A percentile compares a stretch with the other conserved stretches of the same genome.
Evolutionary conservation across 176 grass and related monocot genomes (phyloP).

Genomic region (Ensete glaucum): DNA sequence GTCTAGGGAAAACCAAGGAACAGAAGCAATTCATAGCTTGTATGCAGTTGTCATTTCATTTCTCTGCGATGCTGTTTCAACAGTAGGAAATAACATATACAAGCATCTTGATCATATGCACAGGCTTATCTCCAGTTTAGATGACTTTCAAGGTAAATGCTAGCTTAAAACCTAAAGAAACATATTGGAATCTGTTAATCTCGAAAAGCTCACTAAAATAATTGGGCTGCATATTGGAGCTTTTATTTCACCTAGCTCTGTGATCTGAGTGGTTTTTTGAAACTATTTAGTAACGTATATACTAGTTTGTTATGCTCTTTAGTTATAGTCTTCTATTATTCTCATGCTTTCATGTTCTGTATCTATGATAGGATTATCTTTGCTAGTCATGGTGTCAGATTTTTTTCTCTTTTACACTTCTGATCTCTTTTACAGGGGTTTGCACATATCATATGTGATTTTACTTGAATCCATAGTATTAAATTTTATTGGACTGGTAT

Average conservation of each 20-base stretch:
- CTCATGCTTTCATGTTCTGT: neutral
- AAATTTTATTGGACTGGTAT: too few relatives aligned
- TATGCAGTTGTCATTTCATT: slow-evolving; percentile 70
- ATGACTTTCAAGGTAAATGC: slow-evolving; percentile 48
- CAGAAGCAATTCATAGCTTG: slow-evolving; percentile 39
- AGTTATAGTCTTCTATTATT: neutral
- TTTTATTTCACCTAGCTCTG: neutral
- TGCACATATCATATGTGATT: too few relatives aligned
- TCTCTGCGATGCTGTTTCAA: slow-evolving; percentile 77
- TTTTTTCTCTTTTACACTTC: too few relatives aligned
- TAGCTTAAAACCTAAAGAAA: slow-evolving; percentile 6
- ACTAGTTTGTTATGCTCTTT: neutral
- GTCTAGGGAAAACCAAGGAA: slow-evolving; percentile 25
- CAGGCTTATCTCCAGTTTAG: slow-evolving; percentile 46
- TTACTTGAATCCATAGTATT: too few relatives aligned
- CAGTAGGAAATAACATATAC: slow-evolving; percentile 84
- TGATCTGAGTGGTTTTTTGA: neutral
- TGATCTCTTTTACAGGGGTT: too few relatives aligned
- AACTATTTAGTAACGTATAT: neutral
- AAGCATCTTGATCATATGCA: slow-evolving; percentile 68
- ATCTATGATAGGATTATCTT: too few relatives aligned
- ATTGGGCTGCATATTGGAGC: neutral
- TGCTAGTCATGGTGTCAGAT: too few relatives aligned
- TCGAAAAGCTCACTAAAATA: neutral
- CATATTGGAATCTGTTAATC: neutral